Evolutionary conservation across 768 basidiomycete genomes (phyloP), one percentile per base, ranked within the genome.

Genomic region (Suillus subalutaceus): DNA sequence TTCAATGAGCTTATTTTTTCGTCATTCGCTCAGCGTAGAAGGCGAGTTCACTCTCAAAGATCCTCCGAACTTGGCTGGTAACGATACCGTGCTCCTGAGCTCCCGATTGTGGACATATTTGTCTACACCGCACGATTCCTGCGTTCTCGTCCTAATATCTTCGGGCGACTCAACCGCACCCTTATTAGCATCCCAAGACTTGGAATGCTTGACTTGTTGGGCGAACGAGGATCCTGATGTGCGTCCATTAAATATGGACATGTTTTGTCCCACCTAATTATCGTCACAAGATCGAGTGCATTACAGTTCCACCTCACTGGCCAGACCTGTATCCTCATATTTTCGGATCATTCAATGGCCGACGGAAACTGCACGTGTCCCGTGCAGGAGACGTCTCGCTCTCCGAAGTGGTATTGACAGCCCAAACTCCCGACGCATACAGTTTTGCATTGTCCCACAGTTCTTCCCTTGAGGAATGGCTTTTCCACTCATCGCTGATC

Each of bases 381-480:
- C 18, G 58, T 60, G 69, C 74, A 20, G 75, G 78, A 32, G 79
- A 79, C 7, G 52, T 79, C n/a, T 61, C 68, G 20, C 70, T 90
- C n/a, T 82, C 82, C 18, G 84, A 86, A 66, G 79, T 88, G 41
- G 74, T 89, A 62, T 71, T 87, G 20, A 78, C 81, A 20, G 87
- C 89, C 26, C 77, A 85, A 57, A 84, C 87, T 26, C 60, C 71
- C 12, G 78, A 80, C 4, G 85, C 87, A 4, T 90, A 85, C 69
- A 66, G 73, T n/a, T 74, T 75, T 40, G 86, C 83, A 10, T 76
- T 72, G 5, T 46, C 67, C 50, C 74, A 80, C 35, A 73, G 73
- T 44, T 73, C 77, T 4, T 64, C 71, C 2, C 68, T 90, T 37
- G 82, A 86, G 63, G 67, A 72, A 52, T 83, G 81, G 80, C 77